Base-by-base conservation (phyloP, 768 basidiomycete species). In the Leccinum truebloodii region DNA sequence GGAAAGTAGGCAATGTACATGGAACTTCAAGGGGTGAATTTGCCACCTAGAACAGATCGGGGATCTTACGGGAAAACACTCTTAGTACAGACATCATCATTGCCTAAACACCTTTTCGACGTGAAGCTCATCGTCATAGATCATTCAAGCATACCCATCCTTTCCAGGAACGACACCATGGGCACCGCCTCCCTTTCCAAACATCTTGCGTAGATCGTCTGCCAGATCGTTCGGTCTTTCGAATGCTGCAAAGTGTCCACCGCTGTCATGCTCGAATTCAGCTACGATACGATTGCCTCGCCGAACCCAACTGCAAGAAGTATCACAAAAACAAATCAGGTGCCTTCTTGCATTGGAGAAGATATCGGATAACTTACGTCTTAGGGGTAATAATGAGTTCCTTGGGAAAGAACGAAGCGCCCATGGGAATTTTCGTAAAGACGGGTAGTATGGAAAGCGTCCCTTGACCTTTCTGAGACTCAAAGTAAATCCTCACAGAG, bases 161-260 rank as follows among this genome's bases (percentile, higher is more conserved):
- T 77, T 77, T 4, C 78, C 80, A 3, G 73, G 58, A 8, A 86
- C 80, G 14, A 83, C 79, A 2, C 77, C 77, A 60, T 76, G 80
- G 3, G 82, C 82, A 35, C 78, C 77, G 0, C 83, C 81, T 10
- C 76, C 80, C 59, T 75, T 80, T 39, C 80, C 80, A 69, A 86
- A 87, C 83, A 86, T 86, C 65, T 75, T 79, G 32, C 80, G 72
- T 52, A 87, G 53, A 63, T 86, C 86, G 1, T 64, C 75, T 0
- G 75, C 85, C 16, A 88, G 73, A 5, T 70, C 69, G 9, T 79
- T 73, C 0, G 86, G 84, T 46, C 64, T 70, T 63, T 87, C 86
- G 61, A 79, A 67, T 0, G 85, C 79, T 9, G 84, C 81, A 65
- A 87, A 87, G 68, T 87, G 86, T 1, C 86, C 86, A 5, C 86